Evolutionary conservation across 108 stramenopile species (phyloP), one percentile per base, ranked within the genome.

Genomic region (Cyclotella cryptica): DNA sequence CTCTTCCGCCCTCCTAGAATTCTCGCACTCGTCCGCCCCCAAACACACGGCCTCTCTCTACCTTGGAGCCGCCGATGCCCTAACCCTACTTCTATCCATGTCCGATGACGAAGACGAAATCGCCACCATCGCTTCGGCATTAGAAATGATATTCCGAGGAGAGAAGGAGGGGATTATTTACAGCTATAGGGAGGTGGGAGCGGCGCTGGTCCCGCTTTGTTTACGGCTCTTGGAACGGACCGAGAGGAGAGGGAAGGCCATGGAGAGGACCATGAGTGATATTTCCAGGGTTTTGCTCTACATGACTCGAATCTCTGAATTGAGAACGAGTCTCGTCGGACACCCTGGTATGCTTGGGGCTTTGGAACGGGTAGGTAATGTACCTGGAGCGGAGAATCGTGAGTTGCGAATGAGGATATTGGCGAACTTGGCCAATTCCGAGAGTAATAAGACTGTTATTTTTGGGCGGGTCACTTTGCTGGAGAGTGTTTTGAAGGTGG

Each of bases 61-160:
- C 39, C 65, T 85, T 17, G 94, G 94, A 14, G 89, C 90, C 27
- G 89, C 92, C 1, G 71, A 74, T 22, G 88, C 84, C 24, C 80
- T 95, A 7, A 78, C 84, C 27, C 83, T 89, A 9, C 71, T 86
- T 12, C 87, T 95, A 14, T 77, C 67, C 54, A 84, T 83, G 73
- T 71, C 87, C 58, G 74, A 87, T 30, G 62, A 86, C 63, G 92
- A 92, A 28, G 90, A 89, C 55, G 94, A 92, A 66, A 87, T 93
- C 42, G 74, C 85, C 5, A 81, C 88, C 84, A 83, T 95, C 22
- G 84, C 88, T 66, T 80, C 87, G 17, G 89, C 90, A 10, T 63
- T 93, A 1, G 94, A 95, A 84, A 74, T 95, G 92, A 90, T 92
- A 4, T 92, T 87, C 72, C 72, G 92, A 29, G 92, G 82, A 12